Evolutionary conservation across 768 basidiomycete genomes (phyloP).

Genomic region (Tricholomella constricta): DNA sequence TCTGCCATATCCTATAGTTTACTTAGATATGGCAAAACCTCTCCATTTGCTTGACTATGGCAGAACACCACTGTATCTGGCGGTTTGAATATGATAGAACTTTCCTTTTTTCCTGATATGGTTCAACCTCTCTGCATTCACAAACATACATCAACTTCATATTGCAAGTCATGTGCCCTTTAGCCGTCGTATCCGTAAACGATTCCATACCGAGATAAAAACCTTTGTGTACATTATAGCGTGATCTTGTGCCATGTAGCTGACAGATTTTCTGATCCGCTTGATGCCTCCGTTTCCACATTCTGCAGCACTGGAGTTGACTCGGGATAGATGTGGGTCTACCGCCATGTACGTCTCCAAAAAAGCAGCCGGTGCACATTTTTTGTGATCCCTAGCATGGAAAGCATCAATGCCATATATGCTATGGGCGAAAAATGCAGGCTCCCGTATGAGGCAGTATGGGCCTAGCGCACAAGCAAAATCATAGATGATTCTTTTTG

Average conservation of each 20-base stretch:
- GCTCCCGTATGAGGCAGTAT: constrained; percentile 26
- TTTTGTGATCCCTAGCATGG: constrained; percentile 34
- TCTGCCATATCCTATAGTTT: too few species aligned
- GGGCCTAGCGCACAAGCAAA: constrained; percentile 34
- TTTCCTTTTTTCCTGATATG: too few species aligned
- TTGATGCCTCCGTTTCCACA: constrained; percentile 31
- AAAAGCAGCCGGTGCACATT: constrained; percentile 31
- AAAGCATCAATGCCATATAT: constrained; percentile 36
- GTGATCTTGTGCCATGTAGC: constrained; percentile 27
- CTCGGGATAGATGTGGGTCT: constrained; percentile 23
- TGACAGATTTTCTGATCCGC: constrained; percentile 27
- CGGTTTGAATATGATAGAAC: too few species aligned
- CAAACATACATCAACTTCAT: too few species aligned
- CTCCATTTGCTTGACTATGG: too few species aligned
- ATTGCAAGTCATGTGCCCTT: too few species aligned
- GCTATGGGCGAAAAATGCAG: constrained; percentile 33
- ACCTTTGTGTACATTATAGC: constrained; percentile 26
- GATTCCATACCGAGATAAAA: constrained; percentile 19
- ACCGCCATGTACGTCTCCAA: constrained; percentile 27
- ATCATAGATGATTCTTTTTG: constrained; percentile 31
- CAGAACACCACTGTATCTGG: too few species aligned
- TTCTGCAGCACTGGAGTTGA: constrained; percentile 39
- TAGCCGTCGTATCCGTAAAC: too few species aligned
- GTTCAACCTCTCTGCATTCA: too few species aligned
- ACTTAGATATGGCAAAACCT: too few species aligned